Conservation (phyloP, 148 eudicot genomes). For the Bassia scoparia region DNA sequence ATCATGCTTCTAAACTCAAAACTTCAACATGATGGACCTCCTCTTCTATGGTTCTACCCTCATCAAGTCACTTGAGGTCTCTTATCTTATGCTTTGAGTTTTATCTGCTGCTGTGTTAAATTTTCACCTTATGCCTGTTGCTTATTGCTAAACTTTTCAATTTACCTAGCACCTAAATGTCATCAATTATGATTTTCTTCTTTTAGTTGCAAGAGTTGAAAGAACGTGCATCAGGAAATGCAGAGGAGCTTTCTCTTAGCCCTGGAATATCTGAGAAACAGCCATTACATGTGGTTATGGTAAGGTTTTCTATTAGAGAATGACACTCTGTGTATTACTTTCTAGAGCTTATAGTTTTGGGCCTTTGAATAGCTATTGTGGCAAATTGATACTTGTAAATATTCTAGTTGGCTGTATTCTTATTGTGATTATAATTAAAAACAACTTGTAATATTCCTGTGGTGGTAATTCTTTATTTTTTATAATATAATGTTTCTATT, state of each 20-base stretch:
- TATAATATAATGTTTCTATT: neutral
- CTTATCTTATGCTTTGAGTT: neutral
- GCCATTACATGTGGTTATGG: conserved; percentile 98
- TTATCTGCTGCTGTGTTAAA: neutral
- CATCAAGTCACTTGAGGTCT: conserved; percentile 3
- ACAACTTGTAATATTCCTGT: too few relatives aligned
- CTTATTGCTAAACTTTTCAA: too few relatives aligned
- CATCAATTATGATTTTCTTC: conserved; percentile 7
- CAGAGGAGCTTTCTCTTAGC: conserved; percentile 57
- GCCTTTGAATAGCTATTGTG: neutral
- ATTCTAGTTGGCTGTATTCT: neutral
- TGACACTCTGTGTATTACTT: neutral
- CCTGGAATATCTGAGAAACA: conserved; percentile 94
- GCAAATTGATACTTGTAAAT: neutral
- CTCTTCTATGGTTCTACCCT: neutral
- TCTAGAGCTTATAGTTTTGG: neutral
- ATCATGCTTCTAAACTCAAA: too few relatives aligned
- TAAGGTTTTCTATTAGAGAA: conserved; percentile 34
- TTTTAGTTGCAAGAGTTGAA: conserved; percentile 85
- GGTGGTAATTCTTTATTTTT: too few relatives aligned
- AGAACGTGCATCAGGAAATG: conserved; percentile 77
- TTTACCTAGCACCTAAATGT: neutral
- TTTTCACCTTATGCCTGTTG: neutral
- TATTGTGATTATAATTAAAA: too few relatives aligned
- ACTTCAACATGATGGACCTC: neutral